phyloP scores from a whole-genome alignment of 2,329 filamentous ascomycete genomes.

The Phyllosticta citrichinensis region DNA sequence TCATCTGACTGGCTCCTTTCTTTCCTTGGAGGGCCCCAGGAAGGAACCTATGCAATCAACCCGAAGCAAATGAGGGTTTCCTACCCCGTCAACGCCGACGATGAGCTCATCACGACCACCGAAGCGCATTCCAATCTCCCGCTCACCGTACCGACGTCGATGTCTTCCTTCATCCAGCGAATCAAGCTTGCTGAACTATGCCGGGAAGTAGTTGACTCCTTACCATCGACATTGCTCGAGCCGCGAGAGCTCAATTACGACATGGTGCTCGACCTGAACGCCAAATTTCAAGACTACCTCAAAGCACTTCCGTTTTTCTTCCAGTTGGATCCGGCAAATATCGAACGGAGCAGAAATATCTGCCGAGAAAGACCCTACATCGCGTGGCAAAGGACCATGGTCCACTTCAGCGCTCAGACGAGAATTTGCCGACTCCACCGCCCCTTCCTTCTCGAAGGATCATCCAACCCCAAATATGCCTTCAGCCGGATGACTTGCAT shows the following conservation, averaged over 20 bases:
- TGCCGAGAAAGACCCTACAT: background rate
- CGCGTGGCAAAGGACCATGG: background rate
- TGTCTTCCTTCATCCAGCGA: conserved; percentile 30
- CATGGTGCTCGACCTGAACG: conserved; percentile 25
- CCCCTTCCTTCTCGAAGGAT: background rate
- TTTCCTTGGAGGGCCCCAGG: conserved; percentile 14
- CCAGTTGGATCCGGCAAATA: conserved; percentile 12
- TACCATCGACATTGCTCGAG: conserved; percentile 15
- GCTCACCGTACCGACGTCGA: conserved; percentile 23
- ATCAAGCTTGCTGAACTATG: conserved; percentile 19
- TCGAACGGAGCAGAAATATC: conserved; percentile 1
- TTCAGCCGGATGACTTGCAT: background rate
- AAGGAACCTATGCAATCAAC: conserved; percentile 29
- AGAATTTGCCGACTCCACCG: background rate
- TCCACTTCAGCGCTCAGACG: background rate
- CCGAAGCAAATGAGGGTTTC: conserved; percentile 29
- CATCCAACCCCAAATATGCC: background rate
- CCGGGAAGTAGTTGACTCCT: conserved; percentile 27
- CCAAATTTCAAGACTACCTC: conserved; percentile 22
- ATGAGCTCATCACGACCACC: conserved; percentile 23
- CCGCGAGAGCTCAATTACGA: conserved; percentile 19
- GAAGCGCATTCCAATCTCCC: conserved; percentile 2
- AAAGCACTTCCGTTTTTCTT: conserved; percentile 27
- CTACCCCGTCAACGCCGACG: conserved; percentile 28
- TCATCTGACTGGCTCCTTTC: conserved; percentile 24